A percentile compares a stretch with the other conserved stretches of the same genome.
Conservation (phyloP, 768 basidiomycete genomes). For the Infundibulicybe gibba region DNA sequence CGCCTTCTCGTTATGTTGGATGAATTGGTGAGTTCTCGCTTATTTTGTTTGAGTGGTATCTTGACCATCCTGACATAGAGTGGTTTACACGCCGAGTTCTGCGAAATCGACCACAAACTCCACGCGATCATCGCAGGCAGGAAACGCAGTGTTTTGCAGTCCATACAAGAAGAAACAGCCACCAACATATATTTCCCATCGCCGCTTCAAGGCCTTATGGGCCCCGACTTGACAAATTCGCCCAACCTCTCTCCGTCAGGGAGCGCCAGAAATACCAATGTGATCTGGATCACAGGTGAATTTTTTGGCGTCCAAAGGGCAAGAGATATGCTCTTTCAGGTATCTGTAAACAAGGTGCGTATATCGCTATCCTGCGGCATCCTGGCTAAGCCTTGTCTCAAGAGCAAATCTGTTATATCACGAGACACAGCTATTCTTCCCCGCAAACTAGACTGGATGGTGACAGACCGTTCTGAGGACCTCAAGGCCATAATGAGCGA, state of each 20-base stretch:
- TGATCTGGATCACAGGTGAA: constrained; percentile 97
- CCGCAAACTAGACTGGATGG: constrained; percentile 97
- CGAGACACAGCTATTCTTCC: constrained; percentile 92
- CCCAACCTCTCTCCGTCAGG: constrained; percentile 32
- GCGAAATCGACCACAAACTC: constrained; percentile 93
- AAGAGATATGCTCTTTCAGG: constrained; percentile 89
- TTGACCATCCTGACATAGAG: constrained; percentile 46
- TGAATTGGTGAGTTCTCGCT: constrained; percentile 67
- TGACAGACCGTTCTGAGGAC: constrained; percentile 94
- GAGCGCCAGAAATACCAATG: constrained; percentile 58
- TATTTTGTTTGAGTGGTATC: neutral
- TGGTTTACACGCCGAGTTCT: constrained; percentile 85
- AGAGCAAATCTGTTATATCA: constrained; percentile 90
- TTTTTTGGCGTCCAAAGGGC: constrained; percentile 96
- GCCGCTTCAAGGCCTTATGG: constrained; percentile 81
- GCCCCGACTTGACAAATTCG: constrained; percentile 51
- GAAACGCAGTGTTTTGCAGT: constrained; percentile 82
- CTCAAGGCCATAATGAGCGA: constrained; percentile 91
- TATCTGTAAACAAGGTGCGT: constrained; percentile 80
- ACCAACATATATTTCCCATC: constrained; percentile 97
- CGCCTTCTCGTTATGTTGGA: constrained; percentile 91
- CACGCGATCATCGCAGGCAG: constrained; percentile 90
- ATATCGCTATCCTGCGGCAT: constrained; percentile 2
- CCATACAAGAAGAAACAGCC: constrained; percentile 94
- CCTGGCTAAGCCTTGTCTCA: constrained; percentile 4